Base-by-base conservation (phyloP, 495 filamentous ascomycete species). In the Neurospora terricola region DNA sequence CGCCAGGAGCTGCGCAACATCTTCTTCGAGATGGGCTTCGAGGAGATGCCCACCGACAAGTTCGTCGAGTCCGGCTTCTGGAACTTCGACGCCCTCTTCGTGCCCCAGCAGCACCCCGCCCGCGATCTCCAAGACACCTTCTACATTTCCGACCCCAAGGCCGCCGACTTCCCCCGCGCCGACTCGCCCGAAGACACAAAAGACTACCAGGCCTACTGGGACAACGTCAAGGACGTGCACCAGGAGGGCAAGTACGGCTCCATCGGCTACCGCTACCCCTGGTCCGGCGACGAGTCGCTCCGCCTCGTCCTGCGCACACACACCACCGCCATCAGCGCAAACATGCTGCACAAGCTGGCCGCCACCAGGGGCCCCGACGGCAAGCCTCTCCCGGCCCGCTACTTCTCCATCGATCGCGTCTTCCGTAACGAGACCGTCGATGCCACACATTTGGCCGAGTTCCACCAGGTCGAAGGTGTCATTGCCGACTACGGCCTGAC, bases 401-500 rank as follows among this genome's bases (percentile, higher is more conserved):
- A 96, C 84, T 99, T 99, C 87, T 95, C 92, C 73, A 98, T 99
- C 83, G 96, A 99, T 82, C 90, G 95, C 39, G 96, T 99, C 73
- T 99, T 99, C 89, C 73, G 80, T 62, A 86, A 85, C 81, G 96
- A 99, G 84, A 92, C 93, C 7, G 94, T 99, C 74, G 96, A 98
- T 80, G 94, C 94, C 23, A 98, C 96, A 10, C 96, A 99, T 85
- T 84, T 99, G 75, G 94, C 94, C 16, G 95, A 99, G 84, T 99
- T 99, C 89, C 96, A 98, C 84, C 96, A 99, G 81, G 91, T 98
- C 66, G 96, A 99, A 83, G 96, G 96, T 80, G 94, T 99, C 73
- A 98, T 98, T 85, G 96, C 96, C 14, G 96, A 99, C 81, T 97
- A 94, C 77, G 90, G 90, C 27, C 84, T 99, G 59, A 94, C 94